Evolutionary conservation across 2,329 filamentous ascomycete species (phyloP).

Genomic region (Fusarium buharicum): DNA sequence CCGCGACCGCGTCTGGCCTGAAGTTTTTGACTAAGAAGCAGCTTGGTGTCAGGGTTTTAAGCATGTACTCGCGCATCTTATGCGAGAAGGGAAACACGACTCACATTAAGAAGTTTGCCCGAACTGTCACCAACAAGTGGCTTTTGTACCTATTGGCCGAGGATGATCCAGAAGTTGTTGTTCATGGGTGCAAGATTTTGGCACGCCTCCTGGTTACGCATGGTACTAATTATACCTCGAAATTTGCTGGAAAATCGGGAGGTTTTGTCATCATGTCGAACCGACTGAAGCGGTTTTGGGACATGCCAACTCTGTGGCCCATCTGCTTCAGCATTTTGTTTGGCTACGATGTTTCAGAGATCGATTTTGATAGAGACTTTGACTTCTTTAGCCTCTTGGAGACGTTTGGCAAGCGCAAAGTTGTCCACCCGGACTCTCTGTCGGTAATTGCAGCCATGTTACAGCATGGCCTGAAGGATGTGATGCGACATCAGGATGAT

Average conservation of each 20-base stretch:
- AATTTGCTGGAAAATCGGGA: slow-evolving; percentile 84
- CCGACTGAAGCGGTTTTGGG: slow-evolving; percentile 88
- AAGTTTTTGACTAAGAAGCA: slow-evolving; percentile 70
- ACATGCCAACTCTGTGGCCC: slow-evolving; percentile 83
- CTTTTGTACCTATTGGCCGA: slow-evolving; percentile 90
- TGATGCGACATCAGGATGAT: slow-evolving; percentile 70
- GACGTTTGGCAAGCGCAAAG: slow-evolving; percentile 73
- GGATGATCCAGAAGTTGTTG: slow-evolving; percentile 82
- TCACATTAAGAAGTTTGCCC: slow-evolving; percentile 87
- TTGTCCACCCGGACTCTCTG: slow-evolving; percentile 81
- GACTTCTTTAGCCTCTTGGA: slow-evolving; percentile 79
- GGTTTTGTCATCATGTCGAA: slow-evolving; percentile 89
- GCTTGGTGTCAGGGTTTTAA: slow-evolving; percentile 78
- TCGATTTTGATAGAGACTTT: slow-evolving; percentile 78
- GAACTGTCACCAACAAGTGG: slow-evolving; percentile 98
- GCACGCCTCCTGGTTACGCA: slow-evolving; percentile 85
- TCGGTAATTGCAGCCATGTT: slow-evolving; percentile 87
- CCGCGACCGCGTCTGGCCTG: slow-evolving; percentile 46
- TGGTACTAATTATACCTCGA: slow-evolving; percentile 81
- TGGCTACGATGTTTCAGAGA: slow-evolving; percentile 78
- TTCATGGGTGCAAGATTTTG: slow-evolving; percentile 83
- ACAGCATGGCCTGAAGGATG: slow-evolving; percentile 80
- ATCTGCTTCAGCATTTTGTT: slow-evolving; percentile 91
- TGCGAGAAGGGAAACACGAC: slow-evolving; percentile 76
- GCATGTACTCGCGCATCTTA: slow-evolving; percentile 80